Base-by-base conservation (phyloP, 768 basidiomycete genomes). In the Galerina marginata region DNA sequence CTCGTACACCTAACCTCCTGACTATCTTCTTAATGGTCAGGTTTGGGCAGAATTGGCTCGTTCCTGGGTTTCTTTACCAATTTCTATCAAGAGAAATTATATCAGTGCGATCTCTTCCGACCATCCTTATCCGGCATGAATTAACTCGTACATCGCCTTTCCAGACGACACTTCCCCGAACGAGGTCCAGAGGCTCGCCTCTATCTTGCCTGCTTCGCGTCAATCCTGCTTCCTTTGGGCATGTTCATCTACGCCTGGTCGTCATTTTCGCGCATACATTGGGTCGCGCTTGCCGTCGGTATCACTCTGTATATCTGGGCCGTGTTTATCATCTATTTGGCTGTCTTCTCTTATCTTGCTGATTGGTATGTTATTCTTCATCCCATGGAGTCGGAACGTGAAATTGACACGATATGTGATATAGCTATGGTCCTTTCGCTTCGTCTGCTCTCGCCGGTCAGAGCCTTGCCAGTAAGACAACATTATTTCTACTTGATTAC, bases 241-340 rank as follows among this genome's bases (percentile, higher is more conserved):
- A 86, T 89, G 82, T 83, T 91, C 72, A 84, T 91, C 29, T 93
- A 87, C 64, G 89, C 87, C 0, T 91, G 89, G 86, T 85, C 87
- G 3, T 83, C 86, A 11, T 83, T 77, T 60, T 57, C 80, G 0
- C 65, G 63, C 12, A 77, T 91, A 2, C 82, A 79, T 56, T 92
- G 91, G 90, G 83, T 88, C 40, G 84, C 74, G 0, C 78, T 83
- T 23, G 78, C 78, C 20, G 80, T 90, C 29, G 89, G 83, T 2
- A 79, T 89, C 14, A 70, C 67, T 7, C 53, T 88, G 44, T 83
- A 83, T 64, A 77, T 83, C n/a, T 78, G 77, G 67, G 81, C 78
- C 0, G 66, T 77, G 7, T 87, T 81, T 66, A 79, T 82, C 29
- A 81, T 87, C 16, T 89, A 88, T 64, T 72, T 84, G n/a, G 77